Percentiles rank a stretch among this genome's conserved stretches.
Evolutionary conservation across 2,329 filamentous ascomycete genomes (phyloP).

Genomic region (Geosmithia flava): DNA sequence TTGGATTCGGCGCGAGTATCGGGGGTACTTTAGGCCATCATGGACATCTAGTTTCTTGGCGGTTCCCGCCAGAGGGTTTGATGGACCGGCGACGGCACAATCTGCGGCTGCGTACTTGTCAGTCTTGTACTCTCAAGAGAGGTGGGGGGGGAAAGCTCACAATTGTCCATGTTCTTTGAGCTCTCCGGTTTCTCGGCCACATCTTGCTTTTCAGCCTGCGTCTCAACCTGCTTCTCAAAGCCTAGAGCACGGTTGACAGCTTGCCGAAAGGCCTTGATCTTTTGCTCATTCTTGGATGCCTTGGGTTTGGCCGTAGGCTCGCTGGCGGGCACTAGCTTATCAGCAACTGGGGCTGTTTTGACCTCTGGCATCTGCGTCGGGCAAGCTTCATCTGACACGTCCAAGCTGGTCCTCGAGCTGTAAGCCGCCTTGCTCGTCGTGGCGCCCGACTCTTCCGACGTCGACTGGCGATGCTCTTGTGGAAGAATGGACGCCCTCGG

Average conservation of each 20-base stretch:
- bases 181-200: not conserved
- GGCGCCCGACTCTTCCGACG: conserved; percentile 1
- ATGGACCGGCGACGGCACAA: too few species aligned
- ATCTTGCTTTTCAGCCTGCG: not conserved
- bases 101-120: too few species aligned
- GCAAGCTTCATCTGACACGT: conserved; percentile 16
- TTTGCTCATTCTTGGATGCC: conserved; percentile 1
- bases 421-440: not conserved
- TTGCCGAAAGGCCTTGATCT: conserved; percentile 2
- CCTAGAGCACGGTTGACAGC: not conserved
- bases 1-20: conserved; percentile 30
- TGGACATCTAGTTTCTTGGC: not conserved
- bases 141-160: too few species aligned
- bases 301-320: not conserved
- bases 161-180: too few species aligned
- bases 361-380: not conserved
- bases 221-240: not conserved
- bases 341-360: not conserved
- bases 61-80: too few species aligned
- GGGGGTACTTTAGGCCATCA: conserved; percentile 14
- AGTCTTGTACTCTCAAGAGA: too few species aligned
- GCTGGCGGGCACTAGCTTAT: not conserved
- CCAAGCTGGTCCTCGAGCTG: conserved; percentile 3
- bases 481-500: not conserved
- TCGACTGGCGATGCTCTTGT: not conserved